These are phyloP conservation scores for Trametes punicea DNA, from an alignment of 768 basidiomycete genomes.

Conservation along the genomic window DNA sequence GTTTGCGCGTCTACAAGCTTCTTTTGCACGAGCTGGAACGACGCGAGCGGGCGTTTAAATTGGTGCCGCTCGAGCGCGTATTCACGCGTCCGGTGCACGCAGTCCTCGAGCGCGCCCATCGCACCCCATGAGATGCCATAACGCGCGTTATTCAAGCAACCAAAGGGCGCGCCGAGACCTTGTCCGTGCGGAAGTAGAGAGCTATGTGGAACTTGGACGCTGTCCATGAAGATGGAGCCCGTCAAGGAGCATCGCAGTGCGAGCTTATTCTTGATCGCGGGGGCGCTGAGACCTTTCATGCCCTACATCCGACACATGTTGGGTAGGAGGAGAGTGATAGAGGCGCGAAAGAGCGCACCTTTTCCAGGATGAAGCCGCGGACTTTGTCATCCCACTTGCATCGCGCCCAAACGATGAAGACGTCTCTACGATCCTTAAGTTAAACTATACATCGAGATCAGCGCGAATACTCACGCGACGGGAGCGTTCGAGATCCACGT, in stretches of 20 bases:
- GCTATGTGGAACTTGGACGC: conserved; percentile 71
- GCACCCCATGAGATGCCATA: conserved; percentile 93
- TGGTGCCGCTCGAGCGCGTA: conserved; percentile 91
- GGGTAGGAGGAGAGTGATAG: background rate
- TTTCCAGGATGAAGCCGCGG: conserved; percentile 88
- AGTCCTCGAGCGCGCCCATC: conserved; percentile 95
- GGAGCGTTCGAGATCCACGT: conserved; percentile 98
- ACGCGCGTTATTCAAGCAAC: conserved; percentile 89
- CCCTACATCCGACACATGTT: conserved; percentile 45
- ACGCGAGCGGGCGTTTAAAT: conserved; percentile 85
- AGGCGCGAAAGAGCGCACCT: conserved; percentile 44
- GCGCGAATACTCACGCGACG: conserved; percentile 57
- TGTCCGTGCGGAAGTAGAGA: conserved; percentile 73
- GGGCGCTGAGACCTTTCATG: conserved; percentile 75
- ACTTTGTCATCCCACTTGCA: conserved; percentile 93
- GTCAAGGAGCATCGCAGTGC: conserved; percentile 83
- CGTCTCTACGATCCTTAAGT: conserved; percentile 49
- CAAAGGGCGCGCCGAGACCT: conserved; percentile 84
- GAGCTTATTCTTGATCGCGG: conserved; percentile 89
- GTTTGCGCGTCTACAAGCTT: conserved; percentile 93
- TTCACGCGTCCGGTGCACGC: conserved; percentile 66
- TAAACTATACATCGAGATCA: conserved; percentile 14
- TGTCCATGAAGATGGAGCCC: conserved; percentile 90
- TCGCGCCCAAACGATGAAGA: conserved; percentile 92
- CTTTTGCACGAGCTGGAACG: conserved; percentile 98